These are phyloP conservation scores for Termitomyces sp. DNA, from an alignment of 768 basidiomycete species.

Conservation along the genomic window DNA sequence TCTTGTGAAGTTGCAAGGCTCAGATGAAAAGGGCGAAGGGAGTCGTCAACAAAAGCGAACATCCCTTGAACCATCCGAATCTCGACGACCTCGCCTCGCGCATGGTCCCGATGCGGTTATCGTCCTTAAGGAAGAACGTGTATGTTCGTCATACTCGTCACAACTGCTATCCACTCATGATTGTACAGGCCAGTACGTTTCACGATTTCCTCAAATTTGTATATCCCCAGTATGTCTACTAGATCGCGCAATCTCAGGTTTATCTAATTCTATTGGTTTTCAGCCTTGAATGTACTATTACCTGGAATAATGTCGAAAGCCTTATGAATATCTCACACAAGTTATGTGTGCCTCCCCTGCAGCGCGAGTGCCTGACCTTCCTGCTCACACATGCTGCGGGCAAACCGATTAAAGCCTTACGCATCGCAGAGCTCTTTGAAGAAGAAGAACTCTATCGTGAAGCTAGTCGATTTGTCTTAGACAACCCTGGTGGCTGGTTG, in stretches of 20 bases:
- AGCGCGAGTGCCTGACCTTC: constrained; percentile 81
- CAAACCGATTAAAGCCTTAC: constrained; percentile 88
- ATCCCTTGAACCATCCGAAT: constrained; percentile 15
- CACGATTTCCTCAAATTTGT: constrained; percentile 93
- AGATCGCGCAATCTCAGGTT: not conserved
- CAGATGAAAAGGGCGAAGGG: constrained; percentile 3
- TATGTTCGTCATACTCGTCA: constrained; percentile 24
- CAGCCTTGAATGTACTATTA: constrained; percentile 87
- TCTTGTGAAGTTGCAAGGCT: constrained; percentile 58
- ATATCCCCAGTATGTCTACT: constrained; percentile 77
- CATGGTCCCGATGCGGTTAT: constrained; percentile 78
- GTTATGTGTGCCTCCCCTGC: constrained; percentile 78
- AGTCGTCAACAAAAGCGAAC: constrained; percentile 11
- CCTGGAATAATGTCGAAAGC: constrained; percentile 93
- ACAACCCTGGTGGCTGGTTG: constrained; percentile 85
- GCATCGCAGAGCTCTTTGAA: constrained; percentile 86
- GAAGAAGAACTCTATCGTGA: constrained; percentile 91
- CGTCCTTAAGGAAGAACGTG: constrained; percentile 86
- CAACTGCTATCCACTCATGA: not conserved
- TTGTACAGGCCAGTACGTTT: constrained; percentile 68
- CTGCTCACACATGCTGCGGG: constrained; percentile 92
- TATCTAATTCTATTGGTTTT: not conserved
- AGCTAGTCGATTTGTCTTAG: constrained; percentile 86
- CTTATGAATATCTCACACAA: constrained; percentile 90
- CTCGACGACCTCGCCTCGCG: constrained; percentile 38